Conservation (phyloP, 176 grass and related monocot genomes). For the Sorghum bicolor region DNA sequence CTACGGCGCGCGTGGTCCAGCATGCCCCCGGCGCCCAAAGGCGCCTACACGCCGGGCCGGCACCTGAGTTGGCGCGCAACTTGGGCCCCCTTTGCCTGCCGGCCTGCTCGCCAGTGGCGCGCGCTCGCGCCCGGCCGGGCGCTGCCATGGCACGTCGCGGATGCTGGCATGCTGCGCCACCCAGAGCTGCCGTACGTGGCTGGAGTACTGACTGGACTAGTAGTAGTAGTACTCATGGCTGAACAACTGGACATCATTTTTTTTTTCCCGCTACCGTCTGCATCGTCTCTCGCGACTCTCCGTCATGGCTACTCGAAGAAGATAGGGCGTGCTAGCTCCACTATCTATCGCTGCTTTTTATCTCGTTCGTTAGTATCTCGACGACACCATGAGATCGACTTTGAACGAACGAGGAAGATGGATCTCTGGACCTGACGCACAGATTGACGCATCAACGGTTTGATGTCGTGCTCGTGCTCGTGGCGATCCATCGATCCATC, state of each 20-base stretch:
- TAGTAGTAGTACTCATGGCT: not conserved
- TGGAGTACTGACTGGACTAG: too few species aligned
- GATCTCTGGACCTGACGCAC: not conserved
- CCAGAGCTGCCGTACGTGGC: too few species aligned
- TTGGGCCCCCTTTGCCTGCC: not conserved
- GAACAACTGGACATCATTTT: not conserved
- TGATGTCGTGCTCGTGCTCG: not conserved
- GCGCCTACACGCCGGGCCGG: slow-evolving; percentile 12
- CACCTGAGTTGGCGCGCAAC: not conserved
- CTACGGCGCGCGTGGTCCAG: slow-evolving; percentile 6
- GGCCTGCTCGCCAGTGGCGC: not conserved
- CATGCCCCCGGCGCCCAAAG: slow-evolving; percentile 31
- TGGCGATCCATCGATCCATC: not conserved
- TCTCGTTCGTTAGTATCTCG: not conserved
- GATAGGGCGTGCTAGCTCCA: slow-evolving; percentile 2
- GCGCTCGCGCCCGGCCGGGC: not conserved
- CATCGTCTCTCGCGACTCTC: too few species aligned
- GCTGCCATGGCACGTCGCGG: slow-evolving; percentile 17
- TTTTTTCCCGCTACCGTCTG: too few species aligned
- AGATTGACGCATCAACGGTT: slow-evolving; percentile 2
- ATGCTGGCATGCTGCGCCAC: not conserved
- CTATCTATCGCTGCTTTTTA: not conserved
- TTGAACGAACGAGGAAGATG: not conserved
- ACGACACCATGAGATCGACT: slow-evolving; percentile 23
- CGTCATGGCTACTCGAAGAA: not conserved